Evolutionary conservation across 1,139 yeast species (phyloP).

Genomic region (Hanseniaspora uvarum): DNA sequence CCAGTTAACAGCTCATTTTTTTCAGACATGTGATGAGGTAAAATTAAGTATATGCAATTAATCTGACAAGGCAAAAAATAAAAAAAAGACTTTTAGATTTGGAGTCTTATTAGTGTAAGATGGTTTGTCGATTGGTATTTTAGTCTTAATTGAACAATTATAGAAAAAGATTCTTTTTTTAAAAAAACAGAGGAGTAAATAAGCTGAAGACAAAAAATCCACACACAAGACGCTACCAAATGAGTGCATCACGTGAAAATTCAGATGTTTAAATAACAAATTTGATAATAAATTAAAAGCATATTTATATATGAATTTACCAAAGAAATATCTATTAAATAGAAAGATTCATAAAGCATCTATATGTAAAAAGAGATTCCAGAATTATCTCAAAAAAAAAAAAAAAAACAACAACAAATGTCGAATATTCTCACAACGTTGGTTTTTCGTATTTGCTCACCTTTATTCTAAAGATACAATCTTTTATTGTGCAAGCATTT

Average conservation of each 20-base stretch:
- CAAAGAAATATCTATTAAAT: no score
- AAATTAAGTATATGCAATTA: neutral
- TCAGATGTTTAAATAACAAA: neutral
- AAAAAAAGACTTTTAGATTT: neutral
- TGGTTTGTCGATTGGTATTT: neutral
- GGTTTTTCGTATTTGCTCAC: no score
- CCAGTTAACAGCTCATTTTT: constrained; percentile 6
- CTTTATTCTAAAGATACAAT: neutral
- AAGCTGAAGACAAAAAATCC: neutral
- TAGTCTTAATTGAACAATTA: neutral
- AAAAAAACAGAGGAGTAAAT: no score
- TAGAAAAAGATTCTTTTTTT: no score
- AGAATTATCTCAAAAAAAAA: no score
- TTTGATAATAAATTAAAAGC: no score
- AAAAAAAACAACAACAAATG: no score
- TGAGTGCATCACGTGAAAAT: neutral
- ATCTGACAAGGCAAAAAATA: neutral
- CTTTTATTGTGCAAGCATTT: neutral
- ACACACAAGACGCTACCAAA: neutral
- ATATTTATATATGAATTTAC: no score
- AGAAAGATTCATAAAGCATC: no score
- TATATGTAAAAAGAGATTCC: no score
- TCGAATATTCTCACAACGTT: no score
- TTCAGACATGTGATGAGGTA: constrained; percentile 9
- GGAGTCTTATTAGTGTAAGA: neutral